Conservation (phyloP, 306 rosid genomes). For the Rosa multiflora region DNA sequence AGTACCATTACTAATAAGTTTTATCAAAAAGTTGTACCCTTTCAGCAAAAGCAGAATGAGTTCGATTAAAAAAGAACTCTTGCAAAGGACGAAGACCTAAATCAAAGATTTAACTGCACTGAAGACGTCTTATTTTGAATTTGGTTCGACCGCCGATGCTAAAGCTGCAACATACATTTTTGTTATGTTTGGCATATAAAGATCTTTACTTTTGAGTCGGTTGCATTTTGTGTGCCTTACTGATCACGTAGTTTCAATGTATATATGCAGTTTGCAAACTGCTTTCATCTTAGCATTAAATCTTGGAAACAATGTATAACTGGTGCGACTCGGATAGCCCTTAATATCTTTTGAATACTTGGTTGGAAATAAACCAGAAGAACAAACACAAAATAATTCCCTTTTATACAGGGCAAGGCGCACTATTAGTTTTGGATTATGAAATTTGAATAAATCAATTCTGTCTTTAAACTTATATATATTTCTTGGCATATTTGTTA, state of each 20-base stretch:
- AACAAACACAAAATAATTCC: neutral
- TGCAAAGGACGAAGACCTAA: too few species aligned
- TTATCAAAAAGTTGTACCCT: too few species aligned
- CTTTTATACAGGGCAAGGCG: neutral
- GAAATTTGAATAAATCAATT: neutral
- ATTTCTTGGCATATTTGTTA: neutral
- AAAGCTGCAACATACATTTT: neutral
- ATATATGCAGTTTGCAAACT: neutral
- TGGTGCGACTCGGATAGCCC: neutral
- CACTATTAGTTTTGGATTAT: neutral
- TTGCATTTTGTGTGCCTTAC: neutral
- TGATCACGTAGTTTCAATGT: neutral
- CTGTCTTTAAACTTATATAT: neutral
- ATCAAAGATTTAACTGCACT: too few species aligned
- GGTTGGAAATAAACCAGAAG: neutral
- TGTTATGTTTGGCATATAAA: neutral
- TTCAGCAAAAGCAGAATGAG: too few species aligned
- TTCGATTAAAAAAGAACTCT: too few species aligned
- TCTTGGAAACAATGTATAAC: neutral
- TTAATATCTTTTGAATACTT: neutral
- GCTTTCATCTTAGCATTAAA: neutral
- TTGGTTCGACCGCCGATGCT: too few species aligned
- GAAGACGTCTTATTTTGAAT: too few species aligned
- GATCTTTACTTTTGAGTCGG: neutral
- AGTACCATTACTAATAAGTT: too few species aligned